Evolutionary conservation across 305 asterid species (phyloP).

Genomic region (Rubia occidens): DNA sequence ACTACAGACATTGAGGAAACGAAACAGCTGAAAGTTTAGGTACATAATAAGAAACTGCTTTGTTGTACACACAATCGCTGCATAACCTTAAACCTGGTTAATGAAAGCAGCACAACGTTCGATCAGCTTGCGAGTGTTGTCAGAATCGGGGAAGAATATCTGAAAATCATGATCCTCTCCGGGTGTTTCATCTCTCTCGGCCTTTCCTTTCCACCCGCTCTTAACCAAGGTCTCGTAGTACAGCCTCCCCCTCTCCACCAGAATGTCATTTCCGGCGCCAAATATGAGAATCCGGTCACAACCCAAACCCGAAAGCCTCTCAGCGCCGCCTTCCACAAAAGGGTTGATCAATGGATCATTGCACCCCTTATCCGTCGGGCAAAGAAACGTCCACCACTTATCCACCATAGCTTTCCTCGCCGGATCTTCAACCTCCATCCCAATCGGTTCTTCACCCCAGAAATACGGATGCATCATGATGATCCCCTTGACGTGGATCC

Average conservation of each 20-base stretch:
- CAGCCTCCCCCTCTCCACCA: slow-evolving; percentile 57
- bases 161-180: slow-evolving; percentile 73
- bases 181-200: slow-evolving; percentile 37
- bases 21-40: neutral
- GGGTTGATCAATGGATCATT: slow-evolving; percentile 67
- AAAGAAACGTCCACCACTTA: slow-evolving; percentile 65
- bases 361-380: slow-evolving; percentile 48
- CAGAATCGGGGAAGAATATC: slow-evolving; percentile 38
- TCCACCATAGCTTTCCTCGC: slow-evolving; percentile 56
- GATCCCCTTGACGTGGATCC: slow-evolving; percentile 30
- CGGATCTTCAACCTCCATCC: slow-evolving; percentile 36
- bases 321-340: slow-evolving; percentile 26
- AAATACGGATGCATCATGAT: slow-evolving; percentile 58
- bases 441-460: slow-evolving; percentile 63
- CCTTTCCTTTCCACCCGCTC: slow-evolving; percentile 50
- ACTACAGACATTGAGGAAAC: neutral
- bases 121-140: slow-evolving; percentile 32
- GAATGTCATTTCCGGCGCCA: slow-evolving; percentile 55
- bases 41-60: neutral
- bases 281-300: slow-evolving; percentile 36
- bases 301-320: slow-evolving; percentile 24
- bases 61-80: neutral
- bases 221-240: slow-evolving; percentile 30
- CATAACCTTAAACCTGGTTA: slow-evolving; percentile 18
- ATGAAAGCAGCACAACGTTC: slow-evolving; percentile 36